Conservation (phyloP, 75 land plant genomes). For the Azolla pinnata region DNA sequence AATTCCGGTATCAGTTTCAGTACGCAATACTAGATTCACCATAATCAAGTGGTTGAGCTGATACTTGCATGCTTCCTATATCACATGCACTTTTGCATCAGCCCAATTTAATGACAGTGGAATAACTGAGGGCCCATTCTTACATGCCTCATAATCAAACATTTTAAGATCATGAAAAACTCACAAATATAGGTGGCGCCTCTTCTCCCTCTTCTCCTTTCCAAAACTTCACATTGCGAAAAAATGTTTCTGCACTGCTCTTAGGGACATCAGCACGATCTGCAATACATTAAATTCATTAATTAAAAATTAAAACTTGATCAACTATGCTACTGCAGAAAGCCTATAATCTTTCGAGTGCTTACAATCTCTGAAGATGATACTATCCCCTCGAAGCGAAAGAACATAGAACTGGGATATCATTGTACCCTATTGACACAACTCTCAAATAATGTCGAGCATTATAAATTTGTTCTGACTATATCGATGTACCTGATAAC, state of each 20-base stretch:
- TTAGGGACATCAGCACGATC: conserved; percentile 89
- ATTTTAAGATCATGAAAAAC: too few relatives aligned
- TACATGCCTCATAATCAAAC: too few relatives aligned
- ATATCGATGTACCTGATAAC: too few relatives aligned
- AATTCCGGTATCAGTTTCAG: too few relatives aligned
- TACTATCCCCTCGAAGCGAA: conserved; percentile 87
- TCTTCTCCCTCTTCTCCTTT: conserved; percentile 86
- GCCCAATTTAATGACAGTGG: too few relatives aligned
- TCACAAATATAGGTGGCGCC: conserved; percentile 95
- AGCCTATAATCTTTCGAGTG: neutral
- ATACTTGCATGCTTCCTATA: too few relatives aligned
- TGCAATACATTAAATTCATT: conserved; percentile 19
- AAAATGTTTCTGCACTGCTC: conserved; percentile 93
- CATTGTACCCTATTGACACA: conserved; percentile 51
- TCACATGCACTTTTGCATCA: too few relatives aligned
- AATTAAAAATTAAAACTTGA: neutral
- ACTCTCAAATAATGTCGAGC: too few relatives aligned
- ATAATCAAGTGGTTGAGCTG: too few relatives aligned
- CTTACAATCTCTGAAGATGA: conserved; percentile 94
- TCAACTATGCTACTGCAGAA: neutral
- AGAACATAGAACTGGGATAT: conserved; percentile 91
- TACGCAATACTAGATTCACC: too few relatives aligned
- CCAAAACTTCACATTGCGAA: conserved; percentile 96
- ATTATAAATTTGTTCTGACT: too few relatives aligned
- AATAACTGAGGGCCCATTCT: too few relatives aligned